These are phyloP conservation scores for Blastocladiella emersonii DNA, from an alignment of 371 early-diverging fungal species.

Conservation along the genomic window DNA sequence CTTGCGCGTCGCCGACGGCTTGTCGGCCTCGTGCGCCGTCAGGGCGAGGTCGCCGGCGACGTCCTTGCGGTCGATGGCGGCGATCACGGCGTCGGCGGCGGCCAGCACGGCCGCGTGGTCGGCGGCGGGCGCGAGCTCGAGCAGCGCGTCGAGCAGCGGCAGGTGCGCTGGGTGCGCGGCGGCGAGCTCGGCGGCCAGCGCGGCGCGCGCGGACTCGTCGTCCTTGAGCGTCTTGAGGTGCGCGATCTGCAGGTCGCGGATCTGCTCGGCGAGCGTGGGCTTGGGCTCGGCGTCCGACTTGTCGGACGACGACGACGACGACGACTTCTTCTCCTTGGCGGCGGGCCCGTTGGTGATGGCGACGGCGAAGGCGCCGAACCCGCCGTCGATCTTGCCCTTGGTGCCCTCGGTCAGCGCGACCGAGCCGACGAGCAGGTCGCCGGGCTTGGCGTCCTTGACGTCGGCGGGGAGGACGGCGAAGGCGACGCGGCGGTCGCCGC, in stretches of 20 bases:
- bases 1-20: constrained; percentile 11
- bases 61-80: constrained; percentile 35
- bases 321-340: constrained; percentile 17
- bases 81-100: constrained; percentile 33
- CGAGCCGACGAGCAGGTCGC: constrained; percentile 63
- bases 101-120: constrained; percentile 30
- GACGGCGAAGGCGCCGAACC: constrained; percentile 42
- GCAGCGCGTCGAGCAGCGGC: constrained; percentile 27
- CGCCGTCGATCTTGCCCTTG: constrained; percentile 33
- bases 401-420: constrained; percentile 29
- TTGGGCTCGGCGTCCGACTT: constrained; percentile 13
- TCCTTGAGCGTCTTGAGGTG: constrained; percentile 58
- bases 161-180: constrained; percentile 31
- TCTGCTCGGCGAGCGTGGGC: constrained; percentile 42
- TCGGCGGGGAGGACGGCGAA: constrained; percentile 29
- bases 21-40: constrained; percentile 20
- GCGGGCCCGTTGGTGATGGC: constrained; percentile 29
- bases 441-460: constrained; percentile 60
- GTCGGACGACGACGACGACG: not conserved
- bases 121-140: constrained; percentile 46
- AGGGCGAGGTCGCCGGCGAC: constrained; percentile 42
- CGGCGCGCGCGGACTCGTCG: constrained; percentile 39
- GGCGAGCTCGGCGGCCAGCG: constrained; percentile 44
- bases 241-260: constrained; percentile 61
- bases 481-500: constrained; percentile 30